A percentile compares a stretch with the other conserved stretches of the same genome.
Evolutionary conservation across 257 asterid genomes (phyloP).

Genomic region (Solanum okadae): DNA sequence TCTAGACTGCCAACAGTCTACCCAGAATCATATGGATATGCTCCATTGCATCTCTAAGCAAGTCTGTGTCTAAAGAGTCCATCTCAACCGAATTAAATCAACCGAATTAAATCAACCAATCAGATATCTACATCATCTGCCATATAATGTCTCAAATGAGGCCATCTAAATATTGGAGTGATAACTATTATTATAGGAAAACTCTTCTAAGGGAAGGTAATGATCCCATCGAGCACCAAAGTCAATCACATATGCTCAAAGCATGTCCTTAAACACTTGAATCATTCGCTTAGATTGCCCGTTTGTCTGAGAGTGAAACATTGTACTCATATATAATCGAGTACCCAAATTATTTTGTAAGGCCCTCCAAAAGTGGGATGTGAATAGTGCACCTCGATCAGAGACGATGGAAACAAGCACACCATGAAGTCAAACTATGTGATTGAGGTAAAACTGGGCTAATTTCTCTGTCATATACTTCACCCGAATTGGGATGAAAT

Average conservation of each 20-base stretch:
- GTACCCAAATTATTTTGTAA: too few species aligned
- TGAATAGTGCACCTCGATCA: too few species aligned
- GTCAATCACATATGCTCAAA: neutral
- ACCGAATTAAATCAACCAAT: neutral
- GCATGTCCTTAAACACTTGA: neutral
- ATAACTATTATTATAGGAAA: neutral
- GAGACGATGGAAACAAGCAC: neutral
- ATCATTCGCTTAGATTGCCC: rapidly evolving
- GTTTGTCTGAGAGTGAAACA: neutral
- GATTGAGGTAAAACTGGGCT: too few species aligned
- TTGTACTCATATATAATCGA: neutral
- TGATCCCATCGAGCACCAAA: neutral
- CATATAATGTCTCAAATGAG: neutral
- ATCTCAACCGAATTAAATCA: neutral
- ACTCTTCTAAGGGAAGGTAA: neutral
- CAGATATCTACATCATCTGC: neutral
- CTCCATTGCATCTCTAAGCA: neutral
- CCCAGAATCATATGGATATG: neutral
- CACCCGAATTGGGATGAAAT: neutral
- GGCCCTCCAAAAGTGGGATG: neutral
- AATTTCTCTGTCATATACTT: neutral
- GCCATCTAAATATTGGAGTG: neutral
- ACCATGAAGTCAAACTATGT: neutral
- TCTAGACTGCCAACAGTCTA: neutral
- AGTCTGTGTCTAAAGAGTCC: neutral